These are phyloP conservation scores for Leccinum rimulosum DNA, from an alignment of 768 basidiomycete species.

Conservation along the genomic window DNA sequence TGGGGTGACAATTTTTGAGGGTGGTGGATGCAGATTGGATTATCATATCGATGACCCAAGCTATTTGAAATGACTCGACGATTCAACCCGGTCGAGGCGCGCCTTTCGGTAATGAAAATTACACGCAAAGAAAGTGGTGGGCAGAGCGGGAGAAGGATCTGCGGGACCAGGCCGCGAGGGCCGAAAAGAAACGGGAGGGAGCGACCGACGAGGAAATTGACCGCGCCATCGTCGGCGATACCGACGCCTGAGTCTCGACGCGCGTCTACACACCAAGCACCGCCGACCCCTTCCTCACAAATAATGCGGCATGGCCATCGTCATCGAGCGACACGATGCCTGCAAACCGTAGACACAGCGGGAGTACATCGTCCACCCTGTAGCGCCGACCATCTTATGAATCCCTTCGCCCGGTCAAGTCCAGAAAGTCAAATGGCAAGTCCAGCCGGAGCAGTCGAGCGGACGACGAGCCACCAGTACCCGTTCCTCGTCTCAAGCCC, in stretches of 20 bases:
- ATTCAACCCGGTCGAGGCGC: slow-evolving; percentile 40
- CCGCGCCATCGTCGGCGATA: slow-evolving; percentile 14
- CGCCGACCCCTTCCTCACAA: slow-evolving; percentile 18
- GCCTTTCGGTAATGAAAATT: slow-evolving; percentile 39
- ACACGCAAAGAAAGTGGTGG: slow-evolving; percentile 37
- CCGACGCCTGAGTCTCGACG: slow-evolving; percentile 22
- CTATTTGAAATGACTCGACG: slow-evolving; percentile 23
- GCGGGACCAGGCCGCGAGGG: slow-evolving; percentile 15
- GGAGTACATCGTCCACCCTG: slow-evolving; percentile 21
- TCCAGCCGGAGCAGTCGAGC: slow-evolving; percentile 27
- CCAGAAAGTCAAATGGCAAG: slow-evolving; percentile 32
- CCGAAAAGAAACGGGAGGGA: slow-evolving; percentile 22
- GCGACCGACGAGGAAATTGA: slow-evolving; percentile 12
- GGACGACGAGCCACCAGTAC: slow-evolving; percentile 30
- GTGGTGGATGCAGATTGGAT: slow-evolving; percentile 18
- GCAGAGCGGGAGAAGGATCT: slow-evolving; percentile 26
- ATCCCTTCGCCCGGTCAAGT: slow-evolving; percentile 41
- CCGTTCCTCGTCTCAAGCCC: slow-evolving; percentile 31
- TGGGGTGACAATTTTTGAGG: neutral
- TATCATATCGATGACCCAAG: slow-evolving; percentile 27
- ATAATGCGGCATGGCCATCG: slow-evolving; percentile 27
- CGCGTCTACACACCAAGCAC: slow-evolving; percentile 26
- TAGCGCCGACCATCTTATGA: slow-evolving; percentile 36
- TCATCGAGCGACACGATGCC: slow-evolving; percentile 25
- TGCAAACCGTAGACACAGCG: slow-evolving; percentile 25